Base-by-base conservation (phyloP, 2,329 filamentous ascomycete genomes). In the Epichloe sylvatica region DNA sequence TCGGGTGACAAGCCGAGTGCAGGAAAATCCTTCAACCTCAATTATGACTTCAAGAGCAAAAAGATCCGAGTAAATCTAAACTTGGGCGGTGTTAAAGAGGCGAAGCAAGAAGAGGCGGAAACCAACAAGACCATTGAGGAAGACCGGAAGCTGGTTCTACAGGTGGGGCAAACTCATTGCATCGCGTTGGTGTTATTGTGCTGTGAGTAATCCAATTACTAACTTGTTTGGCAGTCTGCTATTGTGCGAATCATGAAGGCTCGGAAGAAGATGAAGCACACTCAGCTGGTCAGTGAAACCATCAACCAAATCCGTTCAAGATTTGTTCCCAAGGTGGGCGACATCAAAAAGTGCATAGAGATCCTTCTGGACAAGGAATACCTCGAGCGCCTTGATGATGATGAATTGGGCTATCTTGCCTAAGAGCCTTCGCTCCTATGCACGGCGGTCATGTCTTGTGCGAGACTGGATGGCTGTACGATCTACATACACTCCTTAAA, bases 181-280 rank as follows among this genome's bases (percentile, higher is more conserved):
- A 6, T 50, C n/a, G 9, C 15, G 7, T 49, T 35, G 5, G 5
- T 49, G 17, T 40, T 38, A 11, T 13, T 1, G 11, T 40, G 8
- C 17, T 39, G n/a, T 9, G 9, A 30, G 12, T 42, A 3, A 17
- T n/a, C 9, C 23, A 30, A 30, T 46, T 46, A 35, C 62, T 66
- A 59, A 68, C 55, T 25, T 34, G 7, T 33, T 11, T 44, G 40
- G 35, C 33, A 98, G 91, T 97, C 92, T 54, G 90, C 91, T 23
- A 97, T 98, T 66, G 92, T 98, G 51, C 87, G 92, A 62, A 96
- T 98, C 72, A 98, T 98, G 92, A 98, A 98, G 74, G 92, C 91
- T 3, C 84, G 92, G 53, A 97, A 98, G 81, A 87, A 84, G 72
- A 94, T 97, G 87, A 97, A 96, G 79, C 91, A 98, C 70, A 82